Conservation (phyloP, 805 yeast genomes). For the Monosporozyma servazzii region DNA sequence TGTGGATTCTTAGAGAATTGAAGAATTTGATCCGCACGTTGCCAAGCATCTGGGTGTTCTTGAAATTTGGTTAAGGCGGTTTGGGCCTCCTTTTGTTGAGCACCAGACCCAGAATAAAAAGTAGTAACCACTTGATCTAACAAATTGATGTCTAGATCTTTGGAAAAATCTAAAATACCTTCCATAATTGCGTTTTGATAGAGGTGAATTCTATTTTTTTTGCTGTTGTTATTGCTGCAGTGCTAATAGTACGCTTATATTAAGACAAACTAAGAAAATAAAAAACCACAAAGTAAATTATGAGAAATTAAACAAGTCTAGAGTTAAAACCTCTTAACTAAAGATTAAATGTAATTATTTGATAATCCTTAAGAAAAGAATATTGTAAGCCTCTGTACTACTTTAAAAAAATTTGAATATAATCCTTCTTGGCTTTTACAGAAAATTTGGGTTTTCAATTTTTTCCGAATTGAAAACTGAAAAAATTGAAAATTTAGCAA, state of each 20-base stretch:
- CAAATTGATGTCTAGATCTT: slow-evolving; percentile 68
- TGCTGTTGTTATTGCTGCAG: not conserved
- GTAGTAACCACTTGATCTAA: slow-evolving; percentile 80
- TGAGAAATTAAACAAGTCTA: not conserved
- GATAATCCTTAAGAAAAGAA: not conserved
- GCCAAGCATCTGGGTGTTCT: slow-evolving; percentile 94
- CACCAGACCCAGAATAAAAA: slow-evolving; percentile 72
- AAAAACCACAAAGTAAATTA: not conserved
- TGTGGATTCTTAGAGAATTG: slow-evolving; percentile 73
- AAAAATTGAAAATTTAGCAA: not conserved
- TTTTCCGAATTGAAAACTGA: not conserved
- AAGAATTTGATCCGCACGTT: slow-evolving; percentile 79
- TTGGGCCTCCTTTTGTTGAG: slow-evolving; percentile 60
- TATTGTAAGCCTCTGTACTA: not conserved
- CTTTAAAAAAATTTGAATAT: not conserved
- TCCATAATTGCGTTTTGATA: slow-evolving; percentile 49
- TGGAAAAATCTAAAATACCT: slow-evolving; percentile 73
- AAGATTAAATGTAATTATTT: not conserved
- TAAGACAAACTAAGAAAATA: not conserved
- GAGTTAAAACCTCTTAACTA: not conserved
- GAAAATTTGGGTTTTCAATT: not conserved
- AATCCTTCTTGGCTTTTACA: not conserved
- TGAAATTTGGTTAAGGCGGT: slow-evolving; percentile 69
- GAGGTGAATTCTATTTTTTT: not conserved
- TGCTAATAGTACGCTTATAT: not conserved